phyloP scores from a whole-genome alignment of 2,329 filamentous ascomycete genomes.

The Hymenoscyphus repandus region DNA sequence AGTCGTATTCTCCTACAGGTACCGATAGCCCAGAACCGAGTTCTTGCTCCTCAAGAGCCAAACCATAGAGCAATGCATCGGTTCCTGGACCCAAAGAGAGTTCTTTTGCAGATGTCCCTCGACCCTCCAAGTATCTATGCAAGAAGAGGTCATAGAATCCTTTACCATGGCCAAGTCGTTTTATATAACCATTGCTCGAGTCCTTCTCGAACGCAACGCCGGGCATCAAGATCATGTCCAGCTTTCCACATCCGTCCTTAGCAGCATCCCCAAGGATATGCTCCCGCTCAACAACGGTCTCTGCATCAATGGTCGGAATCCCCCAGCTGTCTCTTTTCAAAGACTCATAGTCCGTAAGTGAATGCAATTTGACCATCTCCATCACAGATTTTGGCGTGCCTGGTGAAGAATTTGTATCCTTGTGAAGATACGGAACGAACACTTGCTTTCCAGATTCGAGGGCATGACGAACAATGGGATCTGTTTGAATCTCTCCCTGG shows the following conservation, averaged over 20 bases:
- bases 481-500: conserved; percentile 76
- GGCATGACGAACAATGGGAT: conserved; percentile 75
- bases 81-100: conserved; percentile 53
- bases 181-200: conserved; percentile 47
- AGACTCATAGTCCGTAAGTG: conserved; percentile 70
- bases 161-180: conserved; percentile 85
- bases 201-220: conserved; percentile 83
- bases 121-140: conserved; percentile 58
- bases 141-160: conserved; percentile 97
- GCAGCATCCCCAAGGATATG: conserved; percentile 63
- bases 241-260: conserved; percentile 39
- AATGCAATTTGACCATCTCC: conserved; percentile 85
- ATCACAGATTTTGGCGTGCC: conserved; percentile 63
- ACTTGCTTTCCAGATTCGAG: conserved; percentile 74
- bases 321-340: conserved; percentile 82
- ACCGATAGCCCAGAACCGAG: conserved; percentile 55
- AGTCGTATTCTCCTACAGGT: conserved; percentile 72
- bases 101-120: conserved; percentile 25
- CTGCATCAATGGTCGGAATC: conserved; percentile 75
- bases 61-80: conserved; percentile 59
- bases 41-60: conserved; percentile 79
- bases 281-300: conserved; percentile 59
- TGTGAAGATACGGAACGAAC: conserved; percentile 86
- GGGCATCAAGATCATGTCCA: conserved; percentile 88
- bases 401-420: conserved; percentile 35